Conservation (phyloP, 768 basidiomycete genomes). For the Leucocoprinus sp. region DNA sequence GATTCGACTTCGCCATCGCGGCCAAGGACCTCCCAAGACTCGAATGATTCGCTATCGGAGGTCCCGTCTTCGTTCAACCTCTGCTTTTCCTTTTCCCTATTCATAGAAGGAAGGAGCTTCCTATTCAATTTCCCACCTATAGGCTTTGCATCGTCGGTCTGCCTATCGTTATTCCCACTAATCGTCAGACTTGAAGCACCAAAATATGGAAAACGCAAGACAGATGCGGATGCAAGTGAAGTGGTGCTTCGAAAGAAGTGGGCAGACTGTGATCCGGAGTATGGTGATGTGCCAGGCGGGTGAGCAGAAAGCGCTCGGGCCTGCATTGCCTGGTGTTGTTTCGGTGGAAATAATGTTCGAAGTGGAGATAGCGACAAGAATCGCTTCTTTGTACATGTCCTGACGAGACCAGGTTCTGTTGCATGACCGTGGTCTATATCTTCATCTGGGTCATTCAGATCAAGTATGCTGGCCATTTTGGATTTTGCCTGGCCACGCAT, state of each 20-base stretch:
- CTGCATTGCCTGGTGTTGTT: slow-evolving; percentile 23
- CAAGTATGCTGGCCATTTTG: background rate
- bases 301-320: slow-evolving; percentile 32
- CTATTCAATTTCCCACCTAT: slow-evolving; percentile 24
- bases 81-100: slow-evolving; percentile 30
- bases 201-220: slow-evolving; percentile 21
- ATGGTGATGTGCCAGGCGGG: slow-evolving; percentile 31
- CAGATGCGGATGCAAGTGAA: slow-evolving; percentile 34
- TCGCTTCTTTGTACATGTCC: slow-evolving; percentile 23
- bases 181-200: slow-evolving; percentile 14
- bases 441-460: slow-evolving; percentile 3
- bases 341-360: slow-evolving; percentile 36
- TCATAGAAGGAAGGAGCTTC: slow-evolving; percentile 24
- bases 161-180: slow-evolving; percentile 17
- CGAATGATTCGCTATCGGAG: slow-evolving; percentile 12
- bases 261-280: slow-evolving; percentile 26
- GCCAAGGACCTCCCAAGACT: slow-evolving; percentile 40
- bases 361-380: slow-evolving; percentile 39
- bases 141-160: slow-evolving; percentile 22
- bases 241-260: slow-evolving; percentile 37
- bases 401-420: slow-evolving; percentile 10
- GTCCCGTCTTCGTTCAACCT: slow-evolving; percentile 24
- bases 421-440: background rate
- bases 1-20: slow-evolving; percentile 9
- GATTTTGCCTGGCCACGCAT: slow-evolving; percentile 1